Conservation (phyloP, 192 early-diverging fungal species). For the Entophlyctis luteolus region DNA sequence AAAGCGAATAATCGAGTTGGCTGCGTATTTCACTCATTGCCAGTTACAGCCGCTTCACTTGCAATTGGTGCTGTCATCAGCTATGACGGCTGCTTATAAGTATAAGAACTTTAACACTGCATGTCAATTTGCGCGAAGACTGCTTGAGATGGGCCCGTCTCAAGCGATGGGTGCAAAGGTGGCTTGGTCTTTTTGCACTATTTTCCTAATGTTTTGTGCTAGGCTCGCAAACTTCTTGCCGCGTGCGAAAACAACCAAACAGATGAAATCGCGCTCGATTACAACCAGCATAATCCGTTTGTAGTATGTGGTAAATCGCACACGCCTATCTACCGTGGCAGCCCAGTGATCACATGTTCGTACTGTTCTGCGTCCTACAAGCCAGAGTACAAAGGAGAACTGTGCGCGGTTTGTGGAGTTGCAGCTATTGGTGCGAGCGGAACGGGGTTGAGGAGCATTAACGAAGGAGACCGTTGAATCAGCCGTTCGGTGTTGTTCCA, state of each 20-base stretch:
- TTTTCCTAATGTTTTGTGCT: background rate
- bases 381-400: conserved; percentile 70
- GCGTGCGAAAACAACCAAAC: conserved; percentile 74
- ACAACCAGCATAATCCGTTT: conserved; percentile 96
- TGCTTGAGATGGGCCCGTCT: conserved; percentile 85
- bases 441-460: conserved; percentile 63
- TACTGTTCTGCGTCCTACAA: conserved; percentile 85
- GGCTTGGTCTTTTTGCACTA: conserved; percentile 10
- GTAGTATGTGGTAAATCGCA: conserved; percentile 78
- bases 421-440: conserved; percentile 75
- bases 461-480: too few relatives aligned
- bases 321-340: conserved; percentile 87
- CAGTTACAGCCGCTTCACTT: conserved; percentile 85
- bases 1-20: conserved; percentile 81
- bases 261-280: conserved; percentile 79
- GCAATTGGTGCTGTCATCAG: conserved; percentile 81
- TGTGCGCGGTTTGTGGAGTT: conserved; percentile 86
- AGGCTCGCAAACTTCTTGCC: conserved; percentile 23
- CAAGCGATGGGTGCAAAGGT: conserved; percentile 73
- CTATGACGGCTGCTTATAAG: conserved; percentile 81
- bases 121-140: conserved; percentile 76
- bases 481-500: too few relatives aligned
- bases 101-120: conserved; percentile 80
- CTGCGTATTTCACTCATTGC: conserved; percentile 94
- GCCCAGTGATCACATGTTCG: conserved; percentile 74